Base-by-base conservation (phyloP, 1,284 basidiomycete species). In the Puccinia coronata region DNA sequence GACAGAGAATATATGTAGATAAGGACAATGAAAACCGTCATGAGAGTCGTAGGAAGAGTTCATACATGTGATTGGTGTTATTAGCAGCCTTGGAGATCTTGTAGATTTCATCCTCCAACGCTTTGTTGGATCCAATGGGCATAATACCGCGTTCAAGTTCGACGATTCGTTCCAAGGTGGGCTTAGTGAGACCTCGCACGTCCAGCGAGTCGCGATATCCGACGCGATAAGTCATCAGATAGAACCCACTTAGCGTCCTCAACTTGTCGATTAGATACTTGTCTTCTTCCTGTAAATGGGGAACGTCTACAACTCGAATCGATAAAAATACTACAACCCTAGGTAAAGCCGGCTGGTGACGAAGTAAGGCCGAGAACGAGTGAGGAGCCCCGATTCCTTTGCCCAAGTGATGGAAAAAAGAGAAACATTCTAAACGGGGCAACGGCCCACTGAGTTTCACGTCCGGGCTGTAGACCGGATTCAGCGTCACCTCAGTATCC, bases 211-310 rank as follows among this genome's bases (percentile, higher is more conserved):
- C 91, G 39, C 90, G 87, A 87, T 90, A 92, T 0, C 91, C 91
- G 43, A 90, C 85, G 82, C 89, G 88, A 83, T 91, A 90, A 0
- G 89, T 67, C 63, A 67, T 67, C 11, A 67, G n/a, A 67, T 67
- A 67, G 63, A 67, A 67, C 9, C 89, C 90, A 83, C 89, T 87
- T 16, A 91, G 83, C 1, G 88, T 87, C 28, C 89, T 87, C 47
- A 90, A 88, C 84, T 90, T 90, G 34, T 87, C 87, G 34, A 91
- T 88, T 16, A 88, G 85, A 84, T 90, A 91, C 12, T 89, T 87
- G 51, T 90, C 88, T 31, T 88, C 87, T 0, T 84, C 76, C 0
- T 87, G 84, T 16, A 91, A 88, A 57, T 88, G 86, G 0, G 90
- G 87, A 2, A 88, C 85, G 0, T 89, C 89, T 4, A 90, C 86